These are phyloP conservation scores for Alternaria solani DNA, from an alignment of 2,329 filamentous ascomycete genomes.

Conservation along the genomic window DNA sequence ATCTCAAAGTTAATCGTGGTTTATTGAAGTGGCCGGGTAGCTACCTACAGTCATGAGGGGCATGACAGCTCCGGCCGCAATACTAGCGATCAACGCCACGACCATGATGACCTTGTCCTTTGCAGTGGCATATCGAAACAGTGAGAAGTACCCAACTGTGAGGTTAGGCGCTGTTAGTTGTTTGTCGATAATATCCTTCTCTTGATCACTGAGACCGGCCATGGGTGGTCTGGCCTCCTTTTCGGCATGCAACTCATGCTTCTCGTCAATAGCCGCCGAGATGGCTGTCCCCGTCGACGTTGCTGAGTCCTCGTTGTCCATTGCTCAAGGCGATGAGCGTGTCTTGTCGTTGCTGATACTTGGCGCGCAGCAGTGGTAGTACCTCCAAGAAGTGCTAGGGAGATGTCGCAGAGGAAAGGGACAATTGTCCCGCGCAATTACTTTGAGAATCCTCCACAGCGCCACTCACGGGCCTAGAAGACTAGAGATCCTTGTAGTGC, in stretches of 20 bases:
- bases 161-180: constrained; percentile 55
- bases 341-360: constrained; percentile 14
- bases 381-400: constrained; percentile 2
- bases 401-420: constrained; percentile 6
- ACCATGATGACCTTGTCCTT: constrained; percentile 53
- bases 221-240: constrained; percentile 34
- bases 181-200: constrained; percentile 46
- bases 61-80: constrained; percentile 76
- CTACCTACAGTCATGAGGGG: constrained; percentile 71
- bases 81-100: constrained; percentile 69
- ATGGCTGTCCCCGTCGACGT: constrained; percentile 25
- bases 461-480: constrained; percentile 18
- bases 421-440: constrained; percentile 2
- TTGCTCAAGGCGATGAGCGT: constrained; percentile 20
- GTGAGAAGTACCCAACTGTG: constrained; percentile 55
- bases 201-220: constrained; percentile 40
- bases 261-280: constrained; percentile 34
- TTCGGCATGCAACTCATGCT: constrained; percentile 27
- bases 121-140: constrained; percentile 57
- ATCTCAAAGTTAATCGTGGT: not conserved
- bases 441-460: constrained; percentile 6
- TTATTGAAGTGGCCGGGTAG: not conserved
- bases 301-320: constrained; percentile 23
- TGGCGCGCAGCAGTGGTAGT: constrained; percentile 5
- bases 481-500: constrained; percentile 8